Conservation (phyloP, 2,329 filamentous ascomycete species). For the Exophiala bonariae region DNA sequence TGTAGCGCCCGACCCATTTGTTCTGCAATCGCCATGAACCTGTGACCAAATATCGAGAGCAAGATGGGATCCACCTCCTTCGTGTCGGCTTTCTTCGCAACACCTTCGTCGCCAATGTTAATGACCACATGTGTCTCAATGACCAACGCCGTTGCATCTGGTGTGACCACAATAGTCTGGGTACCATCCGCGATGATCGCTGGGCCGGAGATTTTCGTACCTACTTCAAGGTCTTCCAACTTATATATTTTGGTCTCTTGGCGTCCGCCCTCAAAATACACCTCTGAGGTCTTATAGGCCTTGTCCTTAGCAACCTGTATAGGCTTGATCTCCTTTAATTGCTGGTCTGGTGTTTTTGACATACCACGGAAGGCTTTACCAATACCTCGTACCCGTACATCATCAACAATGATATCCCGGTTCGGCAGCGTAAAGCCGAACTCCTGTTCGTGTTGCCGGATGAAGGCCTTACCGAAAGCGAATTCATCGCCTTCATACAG, state of each 20-base stretch:
- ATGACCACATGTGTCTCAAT: conserved; percentile 88
- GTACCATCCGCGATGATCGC: conserved; percentile 74
- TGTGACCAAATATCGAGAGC: conserved; percentile 56
- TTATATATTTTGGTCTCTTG: conserved; percentile 79
- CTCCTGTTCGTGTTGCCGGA: conserved; percentile 85
- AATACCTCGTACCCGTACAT: conserved; percentile 83
- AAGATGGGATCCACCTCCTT: conserved; percentile 50
- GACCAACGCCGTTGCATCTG: conserved; percentile 71
- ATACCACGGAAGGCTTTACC: conserved; percentile 81
- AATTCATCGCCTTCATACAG: conserved; percentile 67
- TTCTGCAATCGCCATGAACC: conserved; percentile 61
- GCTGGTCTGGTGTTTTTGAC: conserved; percentile 80
- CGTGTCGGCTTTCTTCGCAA: conserved; percentile 22
- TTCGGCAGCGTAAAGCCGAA: conserved; percentile 88
- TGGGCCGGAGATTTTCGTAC: conserved; percentile 73
- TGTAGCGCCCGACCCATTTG: conserved; percentile 60
- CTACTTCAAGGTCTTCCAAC: conserved; percentile 70
- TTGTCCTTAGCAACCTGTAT: conserved; percentile 61
- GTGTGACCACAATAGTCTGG: conserved; percentile 89
- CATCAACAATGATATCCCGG: conserved; percentile 85
- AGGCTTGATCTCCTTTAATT: conserved; percentile 69
- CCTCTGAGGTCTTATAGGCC: conserved; percentile 64
- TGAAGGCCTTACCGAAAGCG: conserved; percentile 82
- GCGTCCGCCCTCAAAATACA: conserved; percentile 84
- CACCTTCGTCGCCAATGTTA: conserved; percentile 65